Base-by-base conservation (phyloP, 2,329 filamentous ascomycete genomes). In the Colletotrichum tropicicola region DNA sequence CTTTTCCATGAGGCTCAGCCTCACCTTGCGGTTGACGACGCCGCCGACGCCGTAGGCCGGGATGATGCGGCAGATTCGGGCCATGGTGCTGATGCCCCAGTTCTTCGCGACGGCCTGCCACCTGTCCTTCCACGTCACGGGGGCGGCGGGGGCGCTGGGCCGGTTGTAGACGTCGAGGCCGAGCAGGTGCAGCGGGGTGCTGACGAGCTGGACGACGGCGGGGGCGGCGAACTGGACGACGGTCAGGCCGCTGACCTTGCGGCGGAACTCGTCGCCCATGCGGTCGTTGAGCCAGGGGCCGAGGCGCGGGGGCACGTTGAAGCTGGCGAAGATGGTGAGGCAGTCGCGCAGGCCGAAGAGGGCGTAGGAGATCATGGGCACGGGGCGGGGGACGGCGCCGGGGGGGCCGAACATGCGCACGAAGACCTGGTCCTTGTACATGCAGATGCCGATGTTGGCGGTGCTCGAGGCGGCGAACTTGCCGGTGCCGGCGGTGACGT, bases 351-450 rank as follows among this genome's bases (percentile, higher is more conserved):
- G 74, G 3, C 92, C 89, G 82, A 97, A 98, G 61, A 97, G 87
- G 1, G 85, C 81, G 78, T 94, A 96, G 8, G 90, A 92, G 2
- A 91, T 82, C 30, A 88, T 78, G 0, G 92, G 89, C 0, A 97
- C 91, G 25, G 84, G 79, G 15, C 84, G 82, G 10, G 79, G 85
- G 1, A 80, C 75, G 23, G 73, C 78, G 60, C 77, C 83, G 0
- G 81, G 79, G 0, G 91, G 88, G 12, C 92, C 92, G 75, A 97
- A 97, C 73, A 97, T 86, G 72, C 89, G 87, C 1, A 93, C 93
- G 76, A 95, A 97, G 66, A 91, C 88, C 71, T 90, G 90, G 80
- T 97, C 94, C 78, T 97, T 98, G 85, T 96, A 93, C 48, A 97
- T 88, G 77, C 93, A 93, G 35, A 97, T 84, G 7, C 89, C 87